phyloP scores from a whole-genome alignment of 176 grass and related monocot genomes.

The Pharus latifolius region DNA sequence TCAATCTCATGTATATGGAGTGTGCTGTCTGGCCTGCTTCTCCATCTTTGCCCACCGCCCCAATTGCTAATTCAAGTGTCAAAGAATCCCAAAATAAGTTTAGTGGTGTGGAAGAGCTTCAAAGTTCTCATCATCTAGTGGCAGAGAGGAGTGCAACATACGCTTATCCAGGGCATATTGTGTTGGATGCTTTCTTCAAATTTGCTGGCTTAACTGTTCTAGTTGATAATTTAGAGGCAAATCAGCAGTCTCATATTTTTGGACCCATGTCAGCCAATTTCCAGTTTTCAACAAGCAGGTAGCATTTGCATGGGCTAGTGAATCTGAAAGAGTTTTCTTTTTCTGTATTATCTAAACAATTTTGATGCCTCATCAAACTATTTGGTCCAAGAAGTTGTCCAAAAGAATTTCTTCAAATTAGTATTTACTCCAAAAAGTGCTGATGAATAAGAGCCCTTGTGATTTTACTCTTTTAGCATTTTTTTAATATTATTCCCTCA shows the following conservation, averaged over 20 bases:
- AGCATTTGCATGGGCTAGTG: slow-evolving; percentile 13
- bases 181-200: slow-evolving; percentile 38
- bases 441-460: background rate
- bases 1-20: slow-evolving; percentile 47
- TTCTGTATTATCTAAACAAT: background rate
- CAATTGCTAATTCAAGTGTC: slow-evolving; percentile 23
- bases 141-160: slow-evolving; percentile 23
- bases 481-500: background rate
- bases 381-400: background rate
- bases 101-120: slow-evolving; percentile 6
- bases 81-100: slow-evolving; percentile 21
- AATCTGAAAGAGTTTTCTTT: background rate
- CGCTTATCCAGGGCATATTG: slow-evolving; percentile 28
- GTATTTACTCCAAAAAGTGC: background rate
- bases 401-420: background rate
- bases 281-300: slow-evolving; percentile 53
- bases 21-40: slow-evolving; percentile 44
- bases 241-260: slow-evolving; percentile 46
- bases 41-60: slow-evolving; percentile 17
- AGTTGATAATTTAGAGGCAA: slow-evolving; percentile 45
- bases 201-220: slow-evolving; percentile 41
- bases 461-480: no score
- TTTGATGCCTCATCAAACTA: background rate
- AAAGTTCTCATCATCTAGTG: slow-evolving; percentile 1
- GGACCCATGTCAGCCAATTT: slow-evolving; percentile 58